phyloP scores from a whole-genome alignment of 1,284 basidiomycete species.

The Anthracocystis setariae region DNA sequence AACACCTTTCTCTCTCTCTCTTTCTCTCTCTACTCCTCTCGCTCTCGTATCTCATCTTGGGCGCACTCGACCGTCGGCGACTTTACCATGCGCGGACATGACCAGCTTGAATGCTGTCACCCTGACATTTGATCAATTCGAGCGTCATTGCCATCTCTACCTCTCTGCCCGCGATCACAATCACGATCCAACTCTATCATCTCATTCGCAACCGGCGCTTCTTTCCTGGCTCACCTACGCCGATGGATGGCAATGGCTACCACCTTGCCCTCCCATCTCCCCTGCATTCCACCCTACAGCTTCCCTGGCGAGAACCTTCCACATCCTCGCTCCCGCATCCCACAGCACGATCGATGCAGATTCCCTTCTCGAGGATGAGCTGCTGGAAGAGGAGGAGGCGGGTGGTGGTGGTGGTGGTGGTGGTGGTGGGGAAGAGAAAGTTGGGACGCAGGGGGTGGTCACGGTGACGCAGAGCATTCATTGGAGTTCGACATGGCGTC shows the following conservation, averaged over 20 bases:
- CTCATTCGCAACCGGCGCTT: no score
- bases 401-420: no score
- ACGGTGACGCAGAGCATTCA: conserved; percentile 20
- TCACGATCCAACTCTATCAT: background rate
- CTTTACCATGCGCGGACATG: no score
- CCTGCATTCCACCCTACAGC: conserved; percentile 7
- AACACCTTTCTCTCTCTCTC: background rate
- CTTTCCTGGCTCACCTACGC: conserved; percentile 31
- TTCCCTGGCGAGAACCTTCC: conserved; percentile 12
- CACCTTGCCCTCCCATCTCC: background rate
- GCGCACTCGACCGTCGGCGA: no score
- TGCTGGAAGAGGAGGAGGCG: no score
- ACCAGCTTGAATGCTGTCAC: conserved; percentile 1
- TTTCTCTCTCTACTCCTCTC: background rate
- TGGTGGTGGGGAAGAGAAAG: background rate
- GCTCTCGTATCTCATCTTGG: background rate
- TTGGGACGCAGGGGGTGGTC: background rate
- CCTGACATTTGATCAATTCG: conserved; percentile 8
- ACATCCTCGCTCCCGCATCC: background rate
- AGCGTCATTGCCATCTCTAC: conserved; percentile 3
- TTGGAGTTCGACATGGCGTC: conserved; percentile 17
- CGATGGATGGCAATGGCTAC: conserved; percentile 7
- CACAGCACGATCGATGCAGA: background rate
- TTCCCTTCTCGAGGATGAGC: no score
- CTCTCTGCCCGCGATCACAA: conserved; percentile 5